Conservation (phyloP, 2,329 filamentous ascomycete species). For the Exophiala sp. region DNA sequence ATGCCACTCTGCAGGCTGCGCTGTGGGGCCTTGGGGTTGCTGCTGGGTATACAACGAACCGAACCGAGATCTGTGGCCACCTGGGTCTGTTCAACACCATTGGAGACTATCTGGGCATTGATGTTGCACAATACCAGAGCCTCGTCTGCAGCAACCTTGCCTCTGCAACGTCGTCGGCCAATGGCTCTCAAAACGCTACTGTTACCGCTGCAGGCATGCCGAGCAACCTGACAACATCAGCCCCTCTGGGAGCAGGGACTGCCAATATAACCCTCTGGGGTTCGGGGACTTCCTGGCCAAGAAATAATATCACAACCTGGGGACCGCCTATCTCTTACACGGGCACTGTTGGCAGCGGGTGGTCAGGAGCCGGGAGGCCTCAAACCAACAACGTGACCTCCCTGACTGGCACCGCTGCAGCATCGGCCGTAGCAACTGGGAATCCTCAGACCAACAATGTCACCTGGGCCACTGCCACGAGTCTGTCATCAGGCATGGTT, state of each 20-base stretch:
- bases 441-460: neutral
- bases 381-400: conserved; percentile 7
- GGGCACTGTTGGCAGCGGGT: conserved; percentile 11
- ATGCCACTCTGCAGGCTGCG: conserved; percentile 18
- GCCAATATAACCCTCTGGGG: conserved; percentile 11
- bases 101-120: conserved; percentile 17
- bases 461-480: conserved; percentile 7
- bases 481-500: conserved; percentile 1
- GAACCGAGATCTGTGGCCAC: conserved; percentile 19
- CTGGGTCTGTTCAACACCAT: conserved; percentile 22
- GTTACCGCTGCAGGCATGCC: conserved; percentile 8
- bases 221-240: conserved; percentile 17
- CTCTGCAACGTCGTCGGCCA: conserved; percentile 8
- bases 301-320: conserved; percentile 8
- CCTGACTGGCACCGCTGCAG: neutral
- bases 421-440: neutral
- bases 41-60: conserved; percentile 16
- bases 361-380: conserved; percentile 5
- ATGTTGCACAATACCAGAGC: conserved; percentile 15
- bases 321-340: conserved; percentile 10
- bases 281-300: conserved; percentile 2
- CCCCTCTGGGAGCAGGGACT: conserved; percentile 7
- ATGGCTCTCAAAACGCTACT: conserved; percentile 2
- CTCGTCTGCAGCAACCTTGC: conserved; percentile 18
- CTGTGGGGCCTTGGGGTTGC: conserved; percentile 20